Evolutionary conservation across 2,329 filamentous ascomycete genomes (phyloP).

Genomic region (Botrytis porri): DNA sequence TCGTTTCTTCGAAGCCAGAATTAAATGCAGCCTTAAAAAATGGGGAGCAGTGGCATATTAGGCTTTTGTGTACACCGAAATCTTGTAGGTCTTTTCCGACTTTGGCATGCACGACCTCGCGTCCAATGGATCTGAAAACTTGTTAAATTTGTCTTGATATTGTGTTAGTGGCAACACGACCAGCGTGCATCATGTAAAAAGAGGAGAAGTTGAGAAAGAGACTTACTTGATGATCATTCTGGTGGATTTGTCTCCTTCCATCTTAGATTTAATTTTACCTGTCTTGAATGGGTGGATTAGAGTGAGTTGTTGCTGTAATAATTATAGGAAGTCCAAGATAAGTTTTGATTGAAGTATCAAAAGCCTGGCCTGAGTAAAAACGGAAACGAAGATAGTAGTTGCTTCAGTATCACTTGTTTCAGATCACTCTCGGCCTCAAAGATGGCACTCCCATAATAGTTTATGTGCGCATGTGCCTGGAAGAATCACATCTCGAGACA

Average conservation of each 20-base stretch:
- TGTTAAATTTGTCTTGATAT: background rate
- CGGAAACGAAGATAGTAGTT: background rate
- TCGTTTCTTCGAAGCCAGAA: conserved; percentile 21
- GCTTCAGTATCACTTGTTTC: background rate
- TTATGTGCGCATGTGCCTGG: no score
- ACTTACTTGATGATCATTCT: background rate
- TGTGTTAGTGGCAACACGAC: background rate
- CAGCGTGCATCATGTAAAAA: no score
- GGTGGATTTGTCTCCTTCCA: background rate
- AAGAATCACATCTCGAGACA: background rate
- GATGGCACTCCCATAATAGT: no score
- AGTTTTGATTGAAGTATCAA: no score
- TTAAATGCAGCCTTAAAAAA: conserved; percentile 27
- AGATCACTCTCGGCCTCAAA: background rate
- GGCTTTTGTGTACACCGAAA: conserved; percentile 26
- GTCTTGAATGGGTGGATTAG: background rate
- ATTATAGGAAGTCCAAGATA: background rate
- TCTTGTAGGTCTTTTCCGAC: conserved; percentile 19
- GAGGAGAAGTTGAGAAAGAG: no score
- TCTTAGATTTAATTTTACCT: background rate
- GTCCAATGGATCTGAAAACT: background rate
- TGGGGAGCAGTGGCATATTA: conserved; percentile 25
- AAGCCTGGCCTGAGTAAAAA: background rate
- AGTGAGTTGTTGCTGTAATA: background rate
- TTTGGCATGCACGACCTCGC: conserved; percentile 22